Evolutionary conservation across 495 filamentous ascomycete genomes (phyloP).

Genomic region (Niebla homalea): DNA sequence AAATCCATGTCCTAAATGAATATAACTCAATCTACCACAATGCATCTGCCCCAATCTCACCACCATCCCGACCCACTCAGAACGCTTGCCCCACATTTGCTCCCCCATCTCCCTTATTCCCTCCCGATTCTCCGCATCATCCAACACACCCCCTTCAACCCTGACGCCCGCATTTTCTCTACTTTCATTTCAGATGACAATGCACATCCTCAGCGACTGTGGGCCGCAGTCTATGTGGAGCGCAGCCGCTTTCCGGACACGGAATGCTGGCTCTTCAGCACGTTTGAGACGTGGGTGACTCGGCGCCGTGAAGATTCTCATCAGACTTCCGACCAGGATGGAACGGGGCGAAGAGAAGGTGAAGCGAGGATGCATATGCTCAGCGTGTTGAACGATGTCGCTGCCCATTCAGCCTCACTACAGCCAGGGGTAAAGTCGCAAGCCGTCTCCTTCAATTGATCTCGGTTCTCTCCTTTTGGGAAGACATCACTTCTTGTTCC

Average conservation of each 20-base stretch:
- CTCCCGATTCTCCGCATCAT: constrained; percentile 44
- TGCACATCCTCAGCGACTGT: constrained; percentile 5
- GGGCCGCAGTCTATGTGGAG: constrained; percentile 42
- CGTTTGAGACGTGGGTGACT: constrained; percentile 27
- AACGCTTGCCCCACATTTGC: constrained; percentile 31
- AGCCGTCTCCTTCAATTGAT: too few relatives aligned
- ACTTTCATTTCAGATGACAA: constrained; percentile 18
- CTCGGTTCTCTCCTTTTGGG: too few relatives aligned
- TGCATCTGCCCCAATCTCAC: constrained; percentile 14
- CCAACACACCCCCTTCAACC: constrained; percentile 33
- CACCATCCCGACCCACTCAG: constrained; percentile 26
- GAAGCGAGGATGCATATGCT: too few relatives aligned
- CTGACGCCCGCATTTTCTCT: constrained; percentile 31
- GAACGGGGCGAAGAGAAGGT: too few relatives aligned
- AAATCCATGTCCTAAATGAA: too few relatives aligned
- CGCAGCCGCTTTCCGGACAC: constrained; percentile 44
- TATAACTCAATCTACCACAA: too few relatives aligned
- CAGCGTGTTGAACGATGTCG: too few relatives aligned
- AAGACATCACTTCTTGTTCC: too few relatives aligned
- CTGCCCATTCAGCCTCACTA: too few relatives aligned
- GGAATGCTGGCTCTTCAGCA: constrained; percentile 46
- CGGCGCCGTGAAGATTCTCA: not conserved
- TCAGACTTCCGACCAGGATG: not conserved
- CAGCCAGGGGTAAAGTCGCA: too few relatives aligned
- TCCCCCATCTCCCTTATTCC: constrained; percentile 39